Percentiles rank a stretch among this genome's conserved stretches.
These are phyloP conservation scores for Tothia fuscella DNA, from an alignment of 2,329 filamentous ascomycete genomes.

Conservation along the genomic window DNA sequence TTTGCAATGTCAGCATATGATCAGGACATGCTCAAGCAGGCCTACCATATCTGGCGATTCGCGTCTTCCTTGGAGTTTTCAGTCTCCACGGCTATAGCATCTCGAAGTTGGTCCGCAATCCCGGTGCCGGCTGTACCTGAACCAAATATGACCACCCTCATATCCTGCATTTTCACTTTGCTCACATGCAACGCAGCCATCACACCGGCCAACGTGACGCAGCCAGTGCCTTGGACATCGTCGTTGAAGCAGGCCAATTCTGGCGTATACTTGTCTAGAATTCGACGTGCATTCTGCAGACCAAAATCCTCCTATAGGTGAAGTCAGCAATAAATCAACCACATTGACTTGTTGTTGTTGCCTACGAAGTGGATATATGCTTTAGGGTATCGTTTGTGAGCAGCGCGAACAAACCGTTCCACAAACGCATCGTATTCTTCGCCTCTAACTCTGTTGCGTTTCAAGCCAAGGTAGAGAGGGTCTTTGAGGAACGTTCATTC, in stretches of 20 bases:
- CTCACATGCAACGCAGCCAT: slow-evolving; percentile 63
- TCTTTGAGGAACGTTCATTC: slow-evolving; percentile 65
- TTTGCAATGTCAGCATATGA: too few species aligned
- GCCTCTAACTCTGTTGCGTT: slow-evolving; percentile 53
- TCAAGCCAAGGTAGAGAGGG: slow-evolving; percentile 66
- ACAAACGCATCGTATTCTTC: slow-evolving; percentile 66
- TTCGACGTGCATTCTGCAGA: slow-evolving; percentile 58
- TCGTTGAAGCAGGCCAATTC: slow-evolving; percentile 81
- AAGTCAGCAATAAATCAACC: not conserved
- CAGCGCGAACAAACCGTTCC: slow-evolving; percentile 58
- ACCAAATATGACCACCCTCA: slow-evolving; percentile 66
- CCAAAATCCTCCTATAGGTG: slow-evolving; percentile 60
- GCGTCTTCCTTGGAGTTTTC: slow-evolving; percentile 61
- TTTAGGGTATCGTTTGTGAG: slow-evolving; percentile 58
- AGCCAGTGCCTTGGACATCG: slow-evolving; percentile 80
- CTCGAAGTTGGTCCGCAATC: slow-evolving; percentile 73
- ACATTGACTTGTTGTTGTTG: not conserved
- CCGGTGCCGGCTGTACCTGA: slow-evolving; percentile 72
- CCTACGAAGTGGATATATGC: slow-evolving; percentile 69
- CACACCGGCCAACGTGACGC: slow-evolving; percentile 73
- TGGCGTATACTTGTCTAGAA: slow-evolving; percentile 64
- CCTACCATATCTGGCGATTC: slow-evolving; percentile 67
- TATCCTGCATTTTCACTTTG: slow-evolving; percentile 52
- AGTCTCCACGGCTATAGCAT: slow-evolving; percentile 61
- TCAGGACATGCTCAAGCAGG: too few species aligned